Evolutionary conservation across 2,329 filamentous ascomycete genomes (phyloP), one percentile per base, ranked within the genome.

Genomic region (Drechslerella coelobrocha): DNA sequence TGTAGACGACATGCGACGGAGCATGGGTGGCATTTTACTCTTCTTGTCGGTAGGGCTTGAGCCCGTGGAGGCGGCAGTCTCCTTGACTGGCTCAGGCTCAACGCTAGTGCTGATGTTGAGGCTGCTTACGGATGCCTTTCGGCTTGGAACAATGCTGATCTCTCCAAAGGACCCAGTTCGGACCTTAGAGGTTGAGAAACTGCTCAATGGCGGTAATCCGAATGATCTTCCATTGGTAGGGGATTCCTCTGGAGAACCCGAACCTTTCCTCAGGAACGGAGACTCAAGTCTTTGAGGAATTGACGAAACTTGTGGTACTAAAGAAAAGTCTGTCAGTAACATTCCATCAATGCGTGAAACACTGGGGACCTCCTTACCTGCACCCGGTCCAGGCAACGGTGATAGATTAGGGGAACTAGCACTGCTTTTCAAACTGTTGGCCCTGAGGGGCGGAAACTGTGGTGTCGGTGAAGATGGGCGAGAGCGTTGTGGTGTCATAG

Each of bases 401-500:
- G 26, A 79, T 47, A 26, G 79, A 78, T 69, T 76, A 76, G 29
- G 79, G 74, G 52, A 79, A 75, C 17, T 81, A 78, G 12, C 74
- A 74, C 52, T 53, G 69, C 65, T 50, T 61, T 68, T 72, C 55
- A 71, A 48, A 51, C 73, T 61, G 56, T 65, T 62, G 68, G 54
- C 59, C 47, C 37, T 72, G 61, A 72, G 68, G 55, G 74, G 78
- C 21, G 75, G 76, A 75, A 81, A 85, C 79, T 48, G 80, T 77
- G 1, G 86, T 83, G 73, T 73, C 24, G 65, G 73, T 12, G 73
- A 87, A 85, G 76, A 88, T 85, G 1, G 85, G 81, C 6, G 85
- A 82, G 4, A 82, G 81, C 2, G 83, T 81, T 23, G 79, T 66
- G 74, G 72, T 74, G 76, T 59, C 76, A 73, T 73, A 73, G 8